These are phyloP conservation scores for Microdochium trichocladiopsis DNA, from an alignment of 2,329 filamentous ascomycete genomes.

Conservation along the genomic window DNA sequence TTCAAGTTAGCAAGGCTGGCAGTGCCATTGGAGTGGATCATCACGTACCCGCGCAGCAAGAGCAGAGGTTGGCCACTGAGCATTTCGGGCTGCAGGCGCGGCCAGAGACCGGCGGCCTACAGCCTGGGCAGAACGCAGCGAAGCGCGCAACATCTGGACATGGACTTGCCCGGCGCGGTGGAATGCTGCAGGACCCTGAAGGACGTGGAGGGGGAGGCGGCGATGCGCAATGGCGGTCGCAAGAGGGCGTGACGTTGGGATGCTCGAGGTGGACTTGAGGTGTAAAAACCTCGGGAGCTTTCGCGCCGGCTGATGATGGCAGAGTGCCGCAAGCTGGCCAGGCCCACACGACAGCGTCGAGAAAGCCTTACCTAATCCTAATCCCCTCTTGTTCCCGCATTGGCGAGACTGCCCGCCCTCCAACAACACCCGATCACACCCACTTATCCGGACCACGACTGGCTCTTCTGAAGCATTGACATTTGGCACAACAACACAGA, in stretches of 20 bases:
- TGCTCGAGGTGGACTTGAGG: slow-evolving; percentile 13
- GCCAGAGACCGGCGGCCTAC: slow-evolving; percentile 47
- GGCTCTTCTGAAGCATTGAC: no score
- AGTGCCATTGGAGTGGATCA: slow-evolving; percentile 24
- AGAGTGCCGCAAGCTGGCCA: neutral
- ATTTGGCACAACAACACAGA: no score
- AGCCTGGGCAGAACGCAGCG: slow-evolving; percentile 57
- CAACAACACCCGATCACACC: no score
- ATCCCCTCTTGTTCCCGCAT: no score
- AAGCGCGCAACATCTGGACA: slow-evolving; percentile 55
- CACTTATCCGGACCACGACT: no score
- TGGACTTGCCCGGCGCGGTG: neutral
- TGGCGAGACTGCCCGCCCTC: no score
- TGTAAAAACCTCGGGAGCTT: slow-evolving; percentile 21
- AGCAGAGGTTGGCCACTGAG: slow-evolving; percentile 47
- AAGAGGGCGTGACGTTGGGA: slow-evolving; percentile 3
- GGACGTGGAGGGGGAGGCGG: slow-evolving; percentile 14
- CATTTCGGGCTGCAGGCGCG: slow-evolving; percentile 47
- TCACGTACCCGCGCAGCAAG: slow-evolving; percentile 21
- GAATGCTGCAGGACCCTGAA: slow-evolving; percentile 4
- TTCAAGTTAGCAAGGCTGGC: slow-evolving; percentile 5
- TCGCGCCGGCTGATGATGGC: slow-evolving; percentile 1
- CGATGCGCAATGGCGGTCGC: slow-evolving; percentile 10
- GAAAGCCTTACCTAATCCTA: no score
- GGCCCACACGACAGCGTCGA: no score